Base-by-base conservation (phyloP, 2,329 filamentous ascomycete genomes). In the Apiospora pterosperma region DNA sequence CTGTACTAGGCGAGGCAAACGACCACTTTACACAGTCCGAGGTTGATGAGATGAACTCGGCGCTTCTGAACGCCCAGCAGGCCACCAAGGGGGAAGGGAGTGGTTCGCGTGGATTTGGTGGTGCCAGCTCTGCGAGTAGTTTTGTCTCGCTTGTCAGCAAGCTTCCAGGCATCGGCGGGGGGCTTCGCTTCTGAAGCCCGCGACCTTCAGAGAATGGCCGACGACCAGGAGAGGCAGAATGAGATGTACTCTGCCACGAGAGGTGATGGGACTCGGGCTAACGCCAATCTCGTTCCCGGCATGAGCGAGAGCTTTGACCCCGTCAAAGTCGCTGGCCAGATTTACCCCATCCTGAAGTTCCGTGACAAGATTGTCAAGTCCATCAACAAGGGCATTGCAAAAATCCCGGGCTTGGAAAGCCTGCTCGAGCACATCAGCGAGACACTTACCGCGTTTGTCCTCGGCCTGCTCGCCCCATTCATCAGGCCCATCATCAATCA, bases 381-480 rank as follows among this genome's bases (percentile, higher is more conserved):
- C 44, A 93, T 99, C 76, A 93, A 89, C 73, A 86, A 88, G 42
- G 90, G 93, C 62, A 93, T 98, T 69, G 89, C 93, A 71, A 97
- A 96, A 81, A 91, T 99, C 42, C 96, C 96, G 0, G 95, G 95
- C 0, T 84, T 99, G 4, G 93, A 97, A 78, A 85, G 90, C 67
- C 82, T 97, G n/a, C 88, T 98, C 25, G 95, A 98, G 68, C 95
- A 93, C 71, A 97, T 99, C 72, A 92, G 91, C 64, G 96, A 99
- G 80, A 95, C 92, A 1, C 83, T 99, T 44, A 97, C 95, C 0
- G 85, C 97, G 7, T 98, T 98, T 75, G 88, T 99, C 61, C 85
- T 99, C 67, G 94, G 93, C 6, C 85, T 99, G 1, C 84, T 99
- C 21, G 92, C 96, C 0, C 96, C 96, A 0, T 98, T 96, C 76